Evolutionary conservation across 192 early-diverging fungal genomes (phyloP).

Genomic region (Umbelopsis vinacea): DNA sequence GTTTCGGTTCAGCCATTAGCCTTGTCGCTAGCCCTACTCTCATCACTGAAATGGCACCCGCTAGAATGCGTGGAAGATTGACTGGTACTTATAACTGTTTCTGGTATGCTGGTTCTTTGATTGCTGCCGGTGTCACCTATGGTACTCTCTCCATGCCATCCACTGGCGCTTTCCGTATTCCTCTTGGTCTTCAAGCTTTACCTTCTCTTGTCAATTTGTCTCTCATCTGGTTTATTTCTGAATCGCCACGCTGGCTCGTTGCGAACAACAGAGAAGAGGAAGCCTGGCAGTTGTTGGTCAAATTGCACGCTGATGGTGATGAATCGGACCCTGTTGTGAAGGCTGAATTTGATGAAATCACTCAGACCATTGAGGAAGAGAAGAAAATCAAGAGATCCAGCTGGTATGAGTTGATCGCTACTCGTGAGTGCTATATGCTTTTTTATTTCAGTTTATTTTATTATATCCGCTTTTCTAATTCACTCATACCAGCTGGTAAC

Average conservation of each 20-base stretch:
- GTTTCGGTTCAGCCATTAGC: constrained; percentile 73
- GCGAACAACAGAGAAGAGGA: constrained; percentile 53
- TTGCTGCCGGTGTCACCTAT: constrained; percentile 58
- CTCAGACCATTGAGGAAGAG: constrained; percentile 62
- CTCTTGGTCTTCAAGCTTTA: constrained; percentile 55
- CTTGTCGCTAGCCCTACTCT: constrained; percentile 62
- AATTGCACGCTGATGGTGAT: constrained; percentile 56
- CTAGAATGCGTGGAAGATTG: constrained; percentile 81
- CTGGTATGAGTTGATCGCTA: constrained; percentile 4
- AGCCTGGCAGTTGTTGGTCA: constrained; percentile 53
- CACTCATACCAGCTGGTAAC: constrained; percentile 52
- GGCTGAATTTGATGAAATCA: constrained; percentile 68
- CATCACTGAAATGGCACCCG: constrained; percentile 75
- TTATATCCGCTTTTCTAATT: no score
- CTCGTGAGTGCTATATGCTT: neutral
- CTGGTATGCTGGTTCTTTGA: constrained; percentile 56
- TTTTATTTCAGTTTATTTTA: no score
- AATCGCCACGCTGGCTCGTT: constrained; percentile 71
- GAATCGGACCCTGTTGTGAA: constrained; percentile 51
- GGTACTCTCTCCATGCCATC: constrained; percentile 43
- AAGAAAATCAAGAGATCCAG: constrained; percentile 48
- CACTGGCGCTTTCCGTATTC: constrained; percentile 57
- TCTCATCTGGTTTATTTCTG: constrained; percentile 62
- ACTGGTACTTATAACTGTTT: constrained; percentile 51
- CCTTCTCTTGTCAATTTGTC: constrained; percentile 55